These are phyloP conservation scores for Clitopilus passeckerianus DNA, from an alignment of 768 basidiomycete species.

Conservation along the genomic window DNA sequence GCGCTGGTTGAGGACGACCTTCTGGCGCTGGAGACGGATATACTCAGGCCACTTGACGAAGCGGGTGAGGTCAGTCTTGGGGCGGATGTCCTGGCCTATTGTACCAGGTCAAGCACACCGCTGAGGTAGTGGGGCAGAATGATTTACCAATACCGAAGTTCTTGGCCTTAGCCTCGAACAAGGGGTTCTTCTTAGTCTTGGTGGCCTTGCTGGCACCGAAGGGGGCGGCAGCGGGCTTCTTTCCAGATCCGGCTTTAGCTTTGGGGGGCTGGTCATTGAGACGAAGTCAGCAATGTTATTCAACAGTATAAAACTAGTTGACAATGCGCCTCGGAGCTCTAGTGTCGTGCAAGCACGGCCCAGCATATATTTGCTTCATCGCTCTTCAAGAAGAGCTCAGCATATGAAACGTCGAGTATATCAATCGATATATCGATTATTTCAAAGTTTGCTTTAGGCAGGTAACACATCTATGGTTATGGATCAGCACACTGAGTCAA, in stretches of 20 bases:
- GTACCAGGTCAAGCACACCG: neutral
- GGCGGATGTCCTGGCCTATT: constrained; percentile 90
- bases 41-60: constrained; percentile 99
- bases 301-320: constrained; percentile 12
- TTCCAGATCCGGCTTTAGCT: constrained; percentile 63
- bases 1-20: constrained; percentile 96
- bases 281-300: constrained; percentile 51
- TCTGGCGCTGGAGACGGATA: constrained; percentile 95
- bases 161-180: constrained; percentile 86
- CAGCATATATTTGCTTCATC: constrained; percentile 34
- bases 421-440: constrained; percentile 9
- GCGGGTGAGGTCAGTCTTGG: constrained; percentile 85
- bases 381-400: constrained; percentile 22
- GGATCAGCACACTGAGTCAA: neutral
- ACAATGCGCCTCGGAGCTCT: constrained; percentile 52
- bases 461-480: constrained; percentile 17
- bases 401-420: constrained; percentile 9
- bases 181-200: constrained; percentile 88
- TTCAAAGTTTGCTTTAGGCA: constrained; percentile 9
- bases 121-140: neutral
- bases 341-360: constrained; percentile 36
- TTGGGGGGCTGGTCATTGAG: constrained; percentile 94
- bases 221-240: constrained; percentile 84
- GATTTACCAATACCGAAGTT: constrained; percentile 92
- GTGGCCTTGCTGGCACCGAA: constrained; percentile 71